Evolutionary conservation across 2,329 filamentous ascomycete genomes (phyloP), one percentile per base, ranked within the genome.

Genomic region (Verticillium klebahnii): DNA sequence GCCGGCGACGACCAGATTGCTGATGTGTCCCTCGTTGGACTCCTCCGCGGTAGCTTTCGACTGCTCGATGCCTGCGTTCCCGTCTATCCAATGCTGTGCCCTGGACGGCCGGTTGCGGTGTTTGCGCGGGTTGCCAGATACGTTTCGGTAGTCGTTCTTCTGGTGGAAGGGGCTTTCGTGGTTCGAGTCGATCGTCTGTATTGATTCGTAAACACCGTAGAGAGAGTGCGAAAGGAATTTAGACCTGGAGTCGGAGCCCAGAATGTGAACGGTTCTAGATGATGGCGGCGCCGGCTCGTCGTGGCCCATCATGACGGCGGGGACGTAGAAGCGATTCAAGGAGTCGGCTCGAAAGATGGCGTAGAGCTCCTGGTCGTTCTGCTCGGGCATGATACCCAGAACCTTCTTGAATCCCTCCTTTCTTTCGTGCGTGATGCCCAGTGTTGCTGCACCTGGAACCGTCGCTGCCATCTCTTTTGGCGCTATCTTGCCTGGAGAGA

Each of bases 1-100:
- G 29, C 85, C 86, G 1, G 88, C 86, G 23, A 95, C 80, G 54
- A 96, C 85, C 55, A 95, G 79, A 67, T 89, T 87, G 67, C 89
- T 82, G 60, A 96, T 95, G 23, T 79, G 82, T 25, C 80, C 79
- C 19, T 78, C 69, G 59, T 80, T 70, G 36, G 70, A 60, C 58
- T 34, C 56, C 45, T 34, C n/a, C 45, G 34, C 40, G 29, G 4
- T 31, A 8, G 4, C 62, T 56, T 17, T 34, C 17, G 15, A 39
- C 25, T 14, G 56, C 12, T 60, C 60, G 11, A 62, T 50, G 60
- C 62, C 64, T 1, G 25, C 54, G 29, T 34, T 56, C 5, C 54
- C 29, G 25, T 56, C 25, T 11, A 58, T 58, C 56, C 56, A 58
- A n/a, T 50, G n/a, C 12, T 25, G 45, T 12, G 45, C 11, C 15